phyloP scores from a whole-genome alignment of 176 grass and related monocot species.

The Triticum timopheevii region DNA sequence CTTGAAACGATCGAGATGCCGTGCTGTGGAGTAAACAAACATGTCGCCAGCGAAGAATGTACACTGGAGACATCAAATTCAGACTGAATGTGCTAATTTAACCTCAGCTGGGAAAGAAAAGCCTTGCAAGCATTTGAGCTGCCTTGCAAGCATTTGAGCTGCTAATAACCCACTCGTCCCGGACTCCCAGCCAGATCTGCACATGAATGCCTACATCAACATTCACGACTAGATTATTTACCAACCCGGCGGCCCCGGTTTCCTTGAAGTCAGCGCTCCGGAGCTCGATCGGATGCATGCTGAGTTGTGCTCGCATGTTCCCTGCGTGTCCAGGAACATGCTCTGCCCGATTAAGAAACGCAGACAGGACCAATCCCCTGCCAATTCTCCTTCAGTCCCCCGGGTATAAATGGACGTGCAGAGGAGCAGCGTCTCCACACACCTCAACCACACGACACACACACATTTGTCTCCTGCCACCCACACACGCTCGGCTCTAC shows the following conservation, averaged over 20 bases:
- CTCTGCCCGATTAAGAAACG: background rate
- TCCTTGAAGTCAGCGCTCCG: background rate
- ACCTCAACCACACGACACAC: background rate
- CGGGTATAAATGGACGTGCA: background rate
- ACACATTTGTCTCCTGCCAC: background rate
- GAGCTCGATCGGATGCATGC: background rate
- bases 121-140: background rate
- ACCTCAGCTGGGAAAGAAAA: background rate
- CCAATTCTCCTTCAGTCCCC: too few relatives aligned
- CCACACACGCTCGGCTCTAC: background rate
- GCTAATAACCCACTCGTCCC: background rate
- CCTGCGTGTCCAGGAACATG: background rate
- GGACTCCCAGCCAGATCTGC: background rate
- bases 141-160: background rate
- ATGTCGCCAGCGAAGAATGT: background rate
- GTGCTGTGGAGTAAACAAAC: too few relatives aligned
- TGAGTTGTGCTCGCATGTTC: background rate
- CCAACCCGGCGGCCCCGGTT: background rate
- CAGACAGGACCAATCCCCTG: background rate
- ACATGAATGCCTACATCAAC: background rate
- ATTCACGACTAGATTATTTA: background rate
- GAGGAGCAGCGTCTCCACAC: background rate
- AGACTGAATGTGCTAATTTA: background rate
- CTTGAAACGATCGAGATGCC: background rate
- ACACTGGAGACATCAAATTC: background rate